Base-by-base conservation (phyloP, 2,329 filamentous ascomycete species). In the Microcyclospora tardicrescens region DNA sequence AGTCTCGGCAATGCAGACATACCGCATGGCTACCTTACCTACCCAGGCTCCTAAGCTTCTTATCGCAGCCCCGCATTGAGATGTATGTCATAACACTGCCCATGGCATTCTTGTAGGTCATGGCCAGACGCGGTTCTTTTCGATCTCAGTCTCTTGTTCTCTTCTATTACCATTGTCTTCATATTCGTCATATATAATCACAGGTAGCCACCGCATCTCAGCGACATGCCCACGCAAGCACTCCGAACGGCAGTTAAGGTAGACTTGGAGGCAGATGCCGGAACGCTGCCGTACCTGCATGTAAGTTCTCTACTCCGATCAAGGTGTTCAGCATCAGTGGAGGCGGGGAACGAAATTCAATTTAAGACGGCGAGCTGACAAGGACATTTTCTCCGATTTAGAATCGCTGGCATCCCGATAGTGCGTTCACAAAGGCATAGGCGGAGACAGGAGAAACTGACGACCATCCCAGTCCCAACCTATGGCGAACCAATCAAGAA, bases 341-440 rank as follows among this genome's bases (percentile, higher is more conserved):
- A 5, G 19, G 19, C 19, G n/a, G n/a, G n/a, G n/a, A n/a, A n/a
- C n/a, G n/a, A n/a, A n/a, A n/a, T n/a, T n/a, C n/a, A n/a, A n/a
- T 24, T 24, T 8, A 24, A 8, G 19, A 24, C 11, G 15, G 13
- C 13, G 4, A 14, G 32, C 39, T 38, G 28, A 43, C 27, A 27
- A 5, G 9, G 5, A 50, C 36, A 43, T 24, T 8, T 24, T 24
- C 31, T n/a, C 11, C 9, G 6, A 30, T 16, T 31, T 14, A 85
- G 81, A 95, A 95, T 55, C 72, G 86, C 59, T 94, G 86, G 87
- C 87, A 95, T 56, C 87, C 87, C 28, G 86, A 93, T 48, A 80
- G 84, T 86, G 69, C 37, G 69, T 32, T 10, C 30, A n/a, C 30
- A 10, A 32, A 10, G 5, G 30, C 19, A 8, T 5, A 24, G 19